Base-by-base conservation (phyloP, 345 rosid species). In the rapeseed (Brassica napus) region DNA sequence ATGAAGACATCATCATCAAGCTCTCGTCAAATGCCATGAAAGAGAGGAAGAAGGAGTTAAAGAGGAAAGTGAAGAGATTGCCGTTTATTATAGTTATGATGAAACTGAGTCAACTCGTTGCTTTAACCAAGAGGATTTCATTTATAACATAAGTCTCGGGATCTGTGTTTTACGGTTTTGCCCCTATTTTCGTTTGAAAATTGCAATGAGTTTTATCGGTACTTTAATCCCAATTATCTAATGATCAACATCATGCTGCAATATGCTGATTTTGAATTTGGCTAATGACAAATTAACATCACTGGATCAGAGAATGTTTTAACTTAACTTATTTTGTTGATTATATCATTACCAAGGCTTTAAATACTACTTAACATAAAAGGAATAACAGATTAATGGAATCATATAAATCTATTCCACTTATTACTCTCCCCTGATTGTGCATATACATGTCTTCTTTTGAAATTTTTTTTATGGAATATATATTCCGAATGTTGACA, bases 21-120 rank as follows among this genome's bases (percentile, higher is more conserved):
- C 75, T 89, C 58, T 84, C 88, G 49, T 85, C 86, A 0, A 88
- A 84, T 64, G 89, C 90, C 92, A 89, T 88, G 6, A 39, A 21
- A 65, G 68, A 69, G 39, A 57, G 3, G 42, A 8, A 32, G 35
- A 32, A 6, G 35, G 1, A 35, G 42, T 35, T 35, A 68, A 49
- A 57, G 66, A 68, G 9, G 68, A 75, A 69, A 58, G 14, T 58
- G 69, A 65, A 59, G 77, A 71, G 73, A 71, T 65, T 68, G 74
- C 63, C 68, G 82, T 79, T 39, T 63, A n/a, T 63, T 63, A 15
- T 59, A 24, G 68, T 34, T 64, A 24, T 49, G 31, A 37, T 72
- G 63, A 79, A 58, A 42, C 42, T 73, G 78, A 73, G 82, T 79
- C 74, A 73, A 73, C 82, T 79, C 77, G 61, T 64, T 9, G 44